A percentile compares a stretch with the other conserved stretches of the same genome.
phyloP scores from a whole-genome alignment of 2,329 filamentous ascomycete genomes.

The Magnaporthiopsis poae region DNA sequence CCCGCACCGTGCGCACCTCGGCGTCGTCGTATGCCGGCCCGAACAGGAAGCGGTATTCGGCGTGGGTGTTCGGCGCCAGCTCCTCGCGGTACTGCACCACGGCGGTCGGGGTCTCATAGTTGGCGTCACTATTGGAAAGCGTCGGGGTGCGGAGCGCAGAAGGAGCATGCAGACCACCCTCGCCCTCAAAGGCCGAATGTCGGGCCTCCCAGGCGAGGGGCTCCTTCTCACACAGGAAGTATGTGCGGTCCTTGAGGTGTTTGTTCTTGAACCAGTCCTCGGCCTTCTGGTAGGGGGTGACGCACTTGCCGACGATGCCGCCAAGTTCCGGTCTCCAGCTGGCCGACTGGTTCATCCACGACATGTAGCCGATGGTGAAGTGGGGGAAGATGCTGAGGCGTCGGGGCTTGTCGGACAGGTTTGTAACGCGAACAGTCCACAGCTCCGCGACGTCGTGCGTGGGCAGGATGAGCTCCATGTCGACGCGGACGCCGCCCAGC shows the following conservation, averaged over 20 bases:
- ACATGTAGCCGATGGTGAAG: slow-evolving; percentile 51
- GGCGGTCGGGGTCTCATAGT: slow-evolving; percentile 45
- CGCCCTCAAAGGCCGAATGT: slow-evolving; percentile 44
- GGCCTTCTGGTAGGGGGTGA: slow-evolving; percentile 48
- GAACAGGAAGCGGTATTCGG: slow-evolving; percentile 44
- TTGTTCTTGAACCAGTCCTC: slow-evolving; percentile 49
- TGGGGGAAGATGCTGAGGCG: slow-evolving; percentile 45
- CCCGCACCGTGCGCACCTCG: slow-evolving; percentile 35
- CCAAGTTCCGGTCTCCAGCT: slow-evolving; percentile 39
- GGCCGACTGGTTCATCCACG: slow-evolving; percentile 52
- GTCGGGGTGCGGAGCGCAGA: slow-evolving; percentile 27
- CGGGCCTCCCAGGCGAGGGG: slow-evolving; percentile 44
- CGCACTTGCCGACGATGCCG: slow-evolving; percentile 40
- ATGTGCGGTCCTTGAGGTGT: slow-evolving; percentile 44
- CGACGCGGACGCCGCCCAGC: slow-evolving; percentile 38
- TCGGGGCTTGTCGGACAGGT: slow-evolving; percentile 33
- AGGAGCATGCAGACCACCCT: slow-evolving; percentile 44
- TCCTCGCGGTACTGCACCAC: slow-evolving; percentile 40
- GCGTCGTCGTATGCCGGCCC: slow-evolving; percentile 43
- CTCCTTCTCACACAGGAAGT: slow-evolving; percentile 42
- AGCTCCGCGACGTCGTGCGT: slow-evolving; percentile 46
- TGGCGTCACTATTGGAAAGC: slow-evolving; percentile 37
- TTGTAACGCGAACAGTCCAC: slow-evolving; percentile 44
- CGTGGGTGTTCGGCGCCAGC: slow-evolving; percentile 28
- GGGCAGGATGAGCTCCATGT: slow-evolving; percentile 41